Percentiles rank a stretch among this genome's conserved stretches.
These are phyloP conservation scores for Hyaloperonospora arabidopsidis DNA, from an alignment of 352 stramenopile species.

Conservation along the genomic window DNA sequence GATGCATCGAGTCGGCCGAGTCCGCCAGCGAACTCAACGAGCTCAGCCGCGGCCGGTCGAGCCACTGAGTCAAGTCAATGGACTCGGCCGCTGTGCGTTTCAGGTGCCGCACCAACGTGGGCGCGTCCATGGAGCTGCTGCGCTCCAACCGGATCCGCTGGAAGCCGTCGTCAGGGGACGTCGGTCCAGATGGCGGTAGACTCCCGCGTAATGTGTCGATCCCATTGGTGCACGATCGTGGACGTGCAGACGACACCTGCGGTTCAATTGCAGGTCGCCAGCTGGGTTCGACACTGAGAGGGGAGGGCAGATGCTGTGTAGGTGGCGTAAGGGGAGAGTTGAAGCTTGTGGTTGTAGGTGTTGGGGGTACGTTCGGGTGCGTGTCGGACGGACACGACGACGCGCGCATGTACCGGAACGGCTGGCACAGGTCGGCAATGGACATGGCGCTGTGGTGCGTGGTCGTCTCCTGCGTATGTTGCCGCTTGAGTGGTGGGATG, in stretches of 20 bases:
- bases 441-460: slow-evolving; percentile 24
- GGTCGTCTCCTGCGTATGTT: slow-evolving; percentile 15
- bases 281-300: slow-evolving; percentile 9
- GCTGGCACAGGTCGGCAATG: slow-evolving; percentile 47
- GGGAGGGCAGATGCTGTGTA: background rate
- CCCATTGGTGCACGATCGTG: slow-evolving; percentile 22
- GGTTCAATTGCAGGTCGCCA: slow-evolving; percentile 20
- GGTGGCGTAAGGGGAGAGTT: slow-evolving; percentile 3
- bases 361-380: slow-evolving; percentile 15
- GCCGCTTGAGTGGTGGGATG: slow-evolving; percentile 34
- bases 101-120: slow-evolving; percentile 24
- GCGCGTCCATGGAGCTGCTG: slow-evolving; percentile 56
- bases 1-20: slow-evolving; percentile 47
- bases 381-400: slow-evolving; percentile 68
- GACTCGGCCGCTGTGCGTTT: slow-evolving; percentile 21
- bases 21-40: slow-evolving; percentile 49
- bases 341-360: background rate
- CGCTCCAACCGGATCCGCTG: slow-evolving; percentile 38
- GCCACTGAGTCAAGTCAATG: slow-evolving; percentile 41
- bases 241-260: slow-evolving; percentile 20
- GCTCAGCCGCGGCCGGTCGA: slow-evolving; percentile 22
- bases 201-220: slow-evolving; percentile 12
- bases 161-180: slow-evolving; percentile 13
- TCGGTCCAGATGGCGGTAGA: slow-evolving; percentile 2
- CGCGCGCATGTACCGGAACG: slow-evolving; percentile 55